Evolutionary conservation across 805 yeast genomes (phyloP), one percentile per base, ranked within the genome.

Genomic region (Priceomyces melissophilus): DNA sequence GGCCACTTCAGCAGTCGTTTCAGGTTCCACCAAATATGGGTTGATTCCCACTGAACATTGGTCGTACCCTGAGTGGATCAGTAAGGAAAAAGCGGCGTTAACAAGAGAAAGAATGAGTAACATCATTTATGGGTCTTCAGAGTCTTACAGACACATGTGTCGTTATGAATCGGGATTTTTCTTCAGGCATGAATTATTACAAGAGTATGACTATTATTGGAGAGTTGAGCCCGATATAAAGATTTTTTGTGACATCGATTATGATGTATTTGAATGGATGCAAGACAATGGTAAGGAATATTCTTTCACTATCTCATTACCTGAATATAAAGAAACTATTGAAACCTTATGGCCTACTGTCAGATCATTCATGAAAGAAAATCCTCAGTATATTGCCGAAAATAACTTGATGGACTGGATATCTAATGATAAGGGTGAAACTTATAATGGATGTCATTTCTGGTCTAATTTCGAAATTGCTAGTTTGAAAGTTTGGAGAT

Each of bases 391-490:
- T 53, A 45, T 84, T 25, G 78, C 78, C 41, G 68, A 76, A 15
- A 73, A 87, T 56, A 84, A 81, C 63, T 64, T 82, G 69, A 56
- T 82, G 71, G 81, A 77, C 40, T 86, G 83, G 67, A 65, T 86
- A 44, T 75, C 84, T 42, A 79, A 81, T 81, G 69, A 84, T 61
- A 63, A 67, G 35, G 91, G 91, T 43, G 61, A 62, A 23, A 66
- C 83, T 10, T 86, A 85, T 63, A 86, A 86, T 59, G 75, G 85
- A 39, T 86, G 95, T 61, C 95, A 86, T 61, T 86, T 82, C 74
- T 86, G 95, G 95, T 83, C 93, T 15, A 87, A 87, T 65, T 87
- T 87, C 49, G 95, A 87, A 66, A 73, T 87, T 56, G 91, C 82
- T 3, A 75, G 79, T 39, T 71, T 86, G 60, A 73, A 76, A 41